Conservation (phyloP, 176 grass and related monocot species). For the Elaeis guineensis region DNA sequence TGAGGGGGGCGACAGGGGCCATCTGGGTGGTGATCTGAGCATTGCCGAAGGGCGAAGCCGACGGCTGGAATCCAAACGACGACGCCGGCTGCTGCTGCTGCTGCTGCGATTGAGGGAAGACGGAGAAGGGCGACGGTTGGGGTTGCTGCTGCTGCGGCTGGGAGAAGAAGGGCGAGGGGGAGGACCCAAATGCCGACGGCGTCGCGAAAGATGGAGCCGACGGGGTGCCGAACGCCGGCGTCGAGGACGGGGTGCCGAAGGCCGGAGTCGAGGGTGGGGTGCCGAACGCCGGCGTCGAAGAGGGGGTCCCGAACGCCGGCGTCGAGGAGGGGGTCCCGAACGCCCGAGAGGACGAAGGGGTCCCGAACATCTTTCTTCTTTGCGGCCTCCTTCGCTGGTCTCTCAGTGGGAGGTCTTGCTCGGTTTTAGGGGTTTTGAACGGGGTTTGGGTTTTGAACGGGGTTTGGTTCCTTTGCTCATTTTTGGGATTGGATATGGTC, state of each 20-base stretch:
- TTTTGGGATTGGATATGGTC: too few relatives aligned
- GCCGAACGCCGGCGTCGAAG: too few relatives aligned
- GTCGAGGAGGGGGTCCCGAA: not conserved
- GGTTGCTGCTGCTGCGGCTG: not conserved
- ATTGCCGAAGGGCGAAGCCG: constrained; percentile 46
- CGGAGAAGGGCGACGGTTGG: not conserved
- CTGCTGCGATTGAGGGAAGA: not conserved
- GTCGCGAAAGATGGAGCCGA: not conserved
- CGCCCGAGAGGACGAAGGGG: constrained; percentile 2
- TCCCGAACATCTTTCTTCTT: constrained; percentile 23
- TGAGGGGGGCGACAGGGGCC: constrained; percentile 83
- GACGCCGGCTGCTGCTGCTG: constrained; percentile 17
- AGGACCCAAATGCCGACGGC: constrained; percentile 9
- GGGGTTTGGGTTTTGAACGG: too few relatives aligned
- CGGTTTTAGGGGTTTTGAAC: too few relatives aligned
- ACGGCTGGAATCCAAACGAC: constrained; percentile 45
- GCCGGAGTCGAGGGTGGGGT: not conserved
- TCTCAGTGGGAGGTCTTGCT: too few relatives aligned
- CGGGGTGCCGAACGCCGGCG: constrained; percentile 1
- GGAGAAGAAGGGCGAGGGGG: not conserved
- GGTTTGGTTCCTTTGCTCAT: too few relatives aligned
- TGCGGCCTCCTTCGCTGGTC: too few relatives aligned
- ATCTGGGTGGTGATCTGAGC: constrained; percentile 89
- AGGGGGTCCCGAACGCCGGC: too few relatives aligned
- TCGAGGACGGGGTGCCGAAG: not conserved